These are phyloP conservation scores for Firmiana major DNA, from an alignment of 345 rosid species.

Conservation along the genomic window DNA sequence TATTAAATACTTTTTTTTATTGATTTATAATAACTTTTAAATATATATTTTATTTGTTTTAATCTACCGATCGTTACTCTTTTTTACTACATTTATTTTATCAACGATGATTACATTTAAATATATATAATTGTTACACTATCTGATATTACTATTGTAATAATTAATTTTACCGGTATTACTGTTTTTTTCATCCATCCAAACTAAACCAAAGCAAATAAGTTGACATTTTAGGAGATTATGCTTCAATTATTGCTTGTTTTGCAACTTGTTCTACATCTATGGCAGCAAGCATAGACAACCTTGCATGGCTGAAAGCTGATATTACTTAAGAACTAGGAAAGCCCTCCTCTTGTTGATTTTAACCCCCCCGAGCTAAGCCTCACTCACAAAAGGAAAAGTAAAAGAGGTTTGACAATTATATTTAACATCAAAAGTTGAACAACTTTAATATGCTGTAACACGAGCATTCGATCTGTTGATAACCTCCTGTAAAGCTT, in stretches of 20 bases:
- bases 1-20: no score
- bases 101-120: no score
- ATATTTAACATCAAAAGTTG: background rate
- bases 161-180: no score
- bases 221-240: background rate
- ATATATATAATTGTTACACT: no score
- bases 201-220: background rate
- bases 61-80: no score
- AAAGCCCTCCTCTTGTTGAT: background rate
- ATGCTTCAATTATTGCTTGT: background rate
- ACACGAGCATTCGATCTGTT: no score
- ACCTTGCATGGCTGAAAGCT: background rate
- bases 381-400: background rate
- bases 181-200: no score
- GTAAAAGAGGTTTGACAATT: background rate
- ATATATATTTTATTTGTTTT: no score
- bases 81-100: no score
- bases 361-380: background rate
- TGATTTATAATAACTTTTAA: no score
- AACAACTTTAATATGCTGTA: background rate
- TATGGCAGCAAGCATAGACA: background rate
- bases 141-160: no score
- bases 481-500: conserved; percentile 4
- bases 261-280: background rate
- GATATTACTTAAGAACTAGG: background rate